Base-by-base conservation (phyloP, 1,139 yeast species). In the Candida glucosophila region DNA sequence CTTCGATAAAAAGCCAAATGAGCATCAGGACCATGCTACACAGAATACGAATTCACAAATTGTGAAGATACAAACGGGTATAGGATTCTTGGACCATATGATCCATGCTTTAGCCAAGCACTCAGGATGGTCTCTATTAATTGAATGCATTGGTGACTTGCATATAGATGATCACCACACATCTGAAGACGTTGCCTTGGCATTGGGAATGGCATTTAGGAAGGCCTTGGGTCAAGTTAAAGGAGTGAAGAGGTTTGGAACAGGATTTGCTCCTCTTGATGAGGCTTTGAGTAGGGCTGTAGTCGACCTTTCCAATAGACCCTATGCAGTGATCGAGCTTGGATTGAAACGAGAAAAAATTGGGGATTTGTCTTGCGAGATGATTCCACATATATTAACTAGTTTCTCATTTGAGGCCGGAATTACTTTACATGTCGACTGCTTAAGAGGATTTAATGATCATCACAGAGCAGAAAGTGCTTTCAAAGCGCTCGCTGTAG, bases 101-200 rank as follows among this genome's bases (percentile, higher is more conserved):
- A 64, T 90, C 23, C 96, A 88, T 46, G 98, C 98, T 0, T 65
- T 90, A 40, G 96, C 97, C 22, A 90, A 90, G 49, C 98, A 90
- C 55, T 67, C 92, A 2, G 98, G 98, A 9, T 90, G 98, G 98
- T 83, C 95, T 12, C 53, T 90, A 34, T 63, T 82, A 17, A 70
- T 90, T 15, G 94, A 82, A 47, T 88, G 97, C 55, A 69, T 80
- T 34, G 98, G 98, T 20, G 98, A 90, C 49, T 62, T 86, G 45
- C 94, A 86, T 52, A 88, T 90, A 29, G 98, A 90, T 50, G 98
- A 90, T 55, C 98, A 90, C 52, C 98, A 90, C 52, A 77, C 95
- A 2, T 81, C 95, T 5, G 98, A 90, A 54, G 98, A 90, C 55
- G 85, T 86, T 35, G 96, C 90, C 21, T 83, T 90, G 38, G 85